Base-by-base conservation (phyloP, 1,284 basidiomycete genomes). In the Ustilago shanxiensis region DNA sequence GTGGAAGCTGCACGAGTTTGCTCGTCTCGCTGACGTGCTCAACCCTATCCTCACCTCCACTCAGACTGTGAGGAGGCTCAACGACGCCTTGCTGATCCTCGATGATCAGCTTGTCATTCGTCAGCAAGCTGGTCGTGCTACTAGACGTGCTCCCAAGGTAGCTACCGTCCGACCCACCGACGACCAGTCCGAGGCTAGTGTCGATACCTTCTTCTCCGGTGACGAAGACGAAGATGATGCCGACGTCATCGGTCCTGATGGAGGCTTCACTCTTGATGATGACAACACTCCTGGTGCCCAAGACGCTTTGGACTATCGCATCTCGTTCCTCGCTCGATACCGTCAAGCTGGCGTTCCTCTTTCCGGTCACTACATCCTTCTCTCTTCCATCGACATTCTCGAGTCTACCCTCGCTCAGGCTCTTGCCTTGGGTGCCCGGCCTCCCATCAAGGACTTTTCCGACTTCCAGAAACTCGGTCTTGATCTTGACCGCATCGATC, bases 321-420 rank as follows among this genome's bases (percentile, higher is more conserved):
- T 82, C 44, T 90, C 91, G 0, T 91, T 95, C 71, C 89, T 95
- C 44, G 88, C 91, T 18, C 90, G 93, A 39, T 96, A 96, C 84
- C 89, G 92, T 24, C 88, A 89, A 18, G 89, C 90, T 55, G 92
- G 91, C 22, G 89, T 92, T 11, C 93, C 94, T 14, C 88, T 95
- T 22, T 93, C 92, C 57, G 93, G 94, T 18, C 93, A 94, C 84
- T 94, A 95, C 82, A 90, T 93, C 61, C 90, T 94, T 8, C 94
- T 93, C 86, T 93, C 93, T 79, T 90, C 93, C 31, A 89, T 94
- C 81, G 93, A 95, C 84, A 91, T 91, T 29, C 90, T 93, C 79
- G 93, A 92, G 90, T 93, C 92, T 1, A 89, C 93, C 18, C 88
- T 95, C 16, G 92, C 93, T 0, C 93, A 95, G 84, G 90, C 89